These are phyloP conservation scores for Uncinocarpus reesii DNA, from an alignment of 2,329 filamentous ascomycete species.

Conservation along the genomic window DNA sequence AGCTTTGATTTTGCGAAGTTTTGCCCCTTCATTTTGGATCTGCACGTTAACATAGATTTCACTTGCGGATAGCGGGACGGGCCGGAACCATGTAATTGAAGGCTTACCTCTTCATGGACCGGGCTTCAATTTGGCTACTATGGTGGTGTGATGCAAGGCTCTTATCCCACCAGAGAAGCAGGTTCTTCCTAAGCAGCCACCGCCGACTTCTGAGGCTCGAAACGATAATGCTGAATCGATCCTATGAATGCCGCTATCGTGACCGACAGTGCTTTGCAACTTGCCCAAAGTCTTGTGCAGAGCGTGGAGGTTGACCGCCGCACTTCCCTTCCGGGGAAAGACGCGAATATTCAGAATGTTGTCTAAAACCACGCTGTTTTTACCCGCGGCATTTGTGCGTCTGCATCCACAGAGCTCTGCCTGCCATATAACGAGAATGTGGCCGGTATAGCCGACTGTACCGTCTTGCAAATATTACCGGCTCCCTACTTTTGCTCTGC, in stretches of 20 bases:
- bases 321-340: conserved; percentile 12
- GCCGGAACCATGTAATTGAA: no score
- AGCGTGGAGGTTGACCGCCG: conserved; percentile 11
- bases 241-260: conserved; percentile 21
- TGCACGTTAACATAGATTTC: no score
- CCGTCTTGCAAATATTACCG: no score
- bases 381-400: not conserved
- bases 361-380: conserved; percentile 4
- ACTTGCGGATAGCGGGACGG: no score
- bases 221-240: conserved; percentile 12
- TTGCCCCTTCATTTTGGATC: no score
- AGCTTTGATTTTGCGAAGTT: no score
- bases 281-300: conserved; percentile 18
- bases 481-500: no score
- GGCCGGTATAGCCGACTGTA: not conserved
- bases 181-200: not conserved
- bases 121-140: no score
- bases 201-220: not conserved
- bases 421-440: not conserved
- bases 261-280: conserved; percentile 22
- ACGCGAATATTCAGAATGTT: conserved; percentile 9
- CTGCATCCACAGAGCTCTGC: not conserved
- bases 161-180: no score
- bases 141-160: no score
- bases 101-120: no score